Conservation (phyloP, 116 monocot species). For the Phalaenopsis hybrid region DNA sequence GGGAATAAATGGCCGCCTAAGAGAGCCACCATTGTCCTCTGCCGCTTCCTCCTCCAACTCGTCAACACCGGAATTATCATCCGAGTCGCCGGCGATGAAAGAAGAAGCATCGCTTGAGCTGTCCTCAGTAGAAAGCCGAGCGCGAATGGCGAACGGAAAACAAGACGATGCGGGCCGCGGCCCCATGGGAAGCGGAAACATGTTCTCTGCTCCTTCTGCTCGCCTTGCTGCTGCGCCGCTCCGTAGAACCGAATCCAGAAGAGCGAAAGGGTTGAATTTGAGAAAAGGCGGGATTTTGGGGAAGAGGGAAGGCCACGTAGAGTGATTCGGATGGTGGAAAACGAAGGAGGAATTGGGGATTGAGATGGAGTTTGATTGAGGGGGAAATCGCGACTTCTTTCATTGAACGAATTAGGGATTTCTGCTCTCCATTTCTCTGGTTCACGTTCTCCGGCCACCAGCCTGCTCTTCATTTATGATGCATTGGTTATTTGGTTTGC, state of each 20-base stretch:
- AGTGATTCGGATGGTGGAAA: background rate
- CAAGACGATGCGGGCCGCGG: background rate
- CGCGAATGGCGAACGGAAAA: conserved; percentile 1
- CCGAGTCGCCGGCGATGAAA: background rate
- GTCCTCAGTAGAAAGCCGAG: conserved; percentile 4
- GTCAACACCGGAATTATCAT: background rate
- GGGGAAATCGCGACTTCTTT: background rate
- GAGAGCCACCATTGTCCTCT: background rate
- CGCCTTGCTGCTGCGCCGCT: background rate
- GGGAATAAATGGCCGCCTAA: conserved; percentile 15
- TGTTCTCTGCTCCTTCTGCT: no score
- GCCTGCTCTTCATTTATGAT: no score
- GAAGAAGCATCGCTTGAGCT: conserved; percentile 4
- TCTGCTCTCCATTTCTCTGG: no score
- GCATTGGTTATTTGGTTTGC: no score
- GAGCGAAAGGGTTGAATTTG: background rate
- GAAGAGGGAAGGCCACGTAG: background rate
- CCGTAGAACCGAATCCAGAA: background rate
- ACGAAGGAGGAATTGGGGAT: background rate
- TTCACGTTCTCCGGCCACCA: no score
- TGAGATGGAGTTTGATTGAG: background rate
- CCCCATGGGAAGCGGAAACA: background rate
- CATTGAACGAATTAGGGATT: no score
- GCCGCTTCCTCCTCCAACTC: conserved; percentile 10
- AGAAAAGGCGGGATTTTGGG: background rate